A percentile compares a stretch with the other conserved stretches of the same genome.
Conservation (phyloP, 305 asterid species). For the Fraxinus nigra region DNA sequence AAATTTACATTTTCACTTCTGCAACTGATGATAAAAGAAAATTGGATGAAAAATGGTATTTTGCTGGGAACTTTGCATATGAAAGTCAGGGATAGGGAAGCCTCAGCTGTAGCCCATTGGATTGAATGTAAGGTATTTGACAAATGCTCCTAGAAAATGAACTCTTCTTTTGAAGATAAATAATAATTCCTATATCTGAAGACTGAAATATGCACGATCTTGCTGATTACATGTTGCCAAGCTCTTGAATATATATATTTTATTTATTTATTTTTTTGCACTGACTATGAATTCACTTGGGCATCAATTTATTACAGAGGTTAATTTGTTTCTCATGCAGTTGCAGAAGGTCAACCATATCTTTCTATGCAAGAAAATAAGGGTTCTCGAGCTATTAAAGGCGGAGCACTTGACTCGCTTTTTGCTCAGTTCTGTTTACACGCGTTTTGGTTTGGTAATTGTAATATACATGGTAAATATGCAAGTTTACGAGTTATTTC, state of each 20-base stretch:
- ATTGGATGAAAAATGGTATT: background rate
- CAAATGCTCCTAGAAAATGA: background rate
- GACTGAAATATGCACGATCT: slow-evolving; percentile 7
- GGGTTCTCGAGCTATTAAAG: slow-evolving; percentile 76
- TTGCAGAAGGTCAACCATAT: slow-evolving; percentile 37
- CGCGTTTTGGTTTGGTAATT: slow-evolving; percentile 97
- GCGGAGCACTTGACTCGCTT: slow-evolving; percentile 83
- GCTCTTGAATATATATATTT: background rate
- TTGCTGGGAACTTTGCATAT: background rate
- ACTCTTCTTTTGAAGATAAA: slow-evolving; percentile 16
- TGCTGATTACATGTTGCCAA: slow-evolving; percentile 7
- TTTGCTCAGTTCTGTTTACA: slow-evolving; percentile 95
- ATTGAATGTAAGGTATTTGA: background rate
- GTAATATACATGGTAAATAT: slow-evolving; percentile 83
- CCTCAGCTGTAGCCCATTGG: background rate
- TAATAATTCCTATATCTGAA: slow-evolving; percentile 3
- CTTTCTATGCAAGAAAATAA: slow-evolving; percentile 54
- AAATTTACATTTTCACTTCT: background rate
- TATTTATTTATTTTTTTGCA: background rate
- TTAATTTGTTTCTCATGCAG: slow-evolving; percentile 35
- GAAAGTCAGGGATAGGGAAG: slow-evolving; percentile 5
- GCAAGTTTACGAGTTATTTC: slow-evolving; percentile 20
- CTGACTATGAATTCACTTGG: slow-evolving; percentile 6
- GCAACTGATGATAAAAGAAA: slow-evolving; percentile 1
- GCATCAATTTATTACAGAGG: slow-evolving; percentile 16